Conservation (phyloP, 2,329 filamentous ascomycete species). For the Tolypocladium ophioglossoides region DNA sequence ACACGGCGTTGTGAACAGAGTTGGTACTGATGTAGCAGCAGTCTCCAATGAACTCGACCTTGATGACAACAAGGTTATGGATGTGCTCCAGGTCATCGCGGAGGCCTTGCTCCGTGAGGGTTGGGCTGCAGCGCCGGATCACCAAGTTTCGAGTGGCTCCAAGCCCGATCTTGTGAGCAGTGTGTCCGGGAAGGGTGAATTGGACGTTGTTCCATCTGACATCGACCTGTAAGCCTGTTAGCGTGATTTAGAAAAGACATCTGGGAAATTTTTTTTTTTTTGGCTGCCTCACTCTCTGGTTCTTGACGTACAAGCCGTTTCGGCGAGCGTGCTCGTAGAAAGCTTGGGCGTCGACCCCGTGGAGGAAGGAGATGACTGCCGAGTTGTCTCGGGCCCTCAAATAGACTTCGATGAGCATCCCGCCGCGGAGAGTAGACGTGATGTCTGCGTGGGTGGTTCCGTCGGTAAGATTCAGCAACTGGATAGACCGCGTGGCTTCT, state of each 20-base stretch:
- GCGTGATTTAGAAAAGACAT: too few species aligned
- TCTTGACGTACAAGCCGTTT: conserved; percentile 57
- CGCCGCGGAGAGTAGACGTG: conserved; percentile 54
- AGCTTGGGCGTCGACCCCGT: conserved; percentile 47
- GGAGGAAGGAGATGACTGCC: conserved; percentile 60
- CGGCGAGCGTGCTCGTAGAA: conserved; percentile 56
- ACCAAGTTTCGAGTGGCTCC: conserved; percentile 68
- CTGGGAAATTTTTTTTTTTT: too few species aligned
- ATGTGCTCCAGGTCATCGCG: conserved; percentile 73
- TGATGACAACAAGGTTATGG: conserved; percentile 63
- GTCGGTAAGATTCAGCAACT: conserved; percentile 51
- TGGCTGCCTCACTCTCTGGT: conserved; percentile 38
- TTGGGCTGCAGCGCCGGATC: conserved; percentile 46
- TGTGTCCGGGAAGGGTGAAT: conserved; percentile 51
- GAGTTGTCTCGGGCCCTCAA: conserved; percentile 46
- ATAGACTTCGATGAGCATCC: conserved; percentile 58
- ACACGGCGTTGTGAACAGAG: conserved; percentile 64
- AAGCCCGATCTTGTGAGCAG: conserved; percentile 50
- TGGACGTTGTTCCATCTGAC: conserved; percentile 63
- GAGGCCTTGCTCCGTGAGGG: conserved; percentile 52
- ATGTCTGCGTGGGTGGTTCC: conserved; percentile 56
- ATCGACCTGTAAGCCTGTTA: conserved; percentile 41
- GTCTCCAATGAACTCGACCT: conserved; percentile 45
- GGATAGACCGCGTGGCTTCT: conserved; percentile 44
- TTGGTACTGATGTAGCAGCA: conserved; percentile 65